phyloP scores from a whole-genome alignment of 352 stramenopile species.

The Phytophthora ohioensis region DNA sequence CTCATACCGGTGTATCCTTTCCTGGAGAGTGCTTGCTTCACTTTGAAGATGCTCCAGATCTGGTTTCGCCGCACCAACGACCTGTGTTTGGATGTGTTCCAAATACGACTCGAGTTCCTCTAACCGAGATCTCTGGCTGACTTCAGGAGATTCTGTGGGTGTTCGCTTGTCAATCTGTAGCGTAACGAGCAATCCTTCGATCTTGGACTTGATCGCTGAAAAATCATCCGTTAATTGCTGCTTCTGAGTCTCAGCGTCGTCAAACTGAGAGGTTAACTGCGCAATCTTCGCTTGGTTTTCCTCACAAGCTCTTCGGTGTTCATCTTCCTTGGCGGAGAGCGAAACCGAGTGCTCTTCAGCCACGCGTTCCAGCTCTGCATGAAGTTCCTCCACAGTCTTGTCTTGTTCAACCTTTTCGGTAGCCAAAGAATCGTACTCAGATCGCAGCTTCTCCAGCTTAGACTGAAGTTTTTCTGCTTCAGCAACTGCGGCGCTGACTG shows the following conservation, averaged over 20 bases:
- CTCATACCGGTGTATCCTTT: slow-evolving; percentile 36
- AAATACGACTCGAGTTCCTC: slow-evolving; percentile 30
- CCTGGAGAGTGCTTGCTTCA: slow-evolving; percentile 24
- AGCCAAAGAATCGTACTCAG: slow-evolving; percentile 18
- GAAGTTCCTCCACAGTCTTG: slow-evolving; percentile 34
- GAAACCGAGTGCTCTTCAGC: slow-evolving; percentile 31
- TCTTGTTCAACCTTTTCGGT: slow-evolving; percentile 17
- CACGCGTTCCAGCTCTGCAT: slow-evolving; percentile 30
- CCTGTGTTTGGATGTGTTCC: slow-evolving; percentile 30
- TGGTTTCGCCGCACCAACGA: slow-evolving; percentile 16
- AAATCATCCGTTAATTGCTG: slow-evolving; percentile 31
- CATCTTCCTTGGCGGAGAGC: slow-evolving; percentile 27
- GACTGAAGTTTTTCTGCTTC: slow-evolving; percentile 30
- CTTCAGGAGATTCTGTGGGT: neutral
- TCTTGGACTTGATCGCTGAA: slow-evolving; percentile 24
- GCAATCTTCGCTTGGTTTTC: slow-evolving; percentile 18
- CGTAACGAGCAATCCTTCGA: slow-evolving; percentile 19
- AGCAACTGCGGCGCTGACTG: slow-evolving; percentile 27
- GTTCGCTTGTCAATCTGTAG: slow-evolving; percentile 16
- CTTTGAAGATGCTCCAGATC: slow-evolving; percentile 18
- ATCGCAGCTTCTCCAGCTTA: slow-evolving; percentile 32
- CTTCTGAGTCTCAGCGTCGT: slow-evolving; percentile 15
- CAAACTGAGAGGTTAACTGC: slow-evolving; percentile 16
- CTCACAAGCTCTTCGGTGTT: slow-evolving; percentile 17
- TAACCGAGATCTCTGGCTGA: slow-evolving; percentile 5